Evolutionary conservation across 23 red algal species (phyloP).

Genomic region (Pyropia haitanensis): DNA sequence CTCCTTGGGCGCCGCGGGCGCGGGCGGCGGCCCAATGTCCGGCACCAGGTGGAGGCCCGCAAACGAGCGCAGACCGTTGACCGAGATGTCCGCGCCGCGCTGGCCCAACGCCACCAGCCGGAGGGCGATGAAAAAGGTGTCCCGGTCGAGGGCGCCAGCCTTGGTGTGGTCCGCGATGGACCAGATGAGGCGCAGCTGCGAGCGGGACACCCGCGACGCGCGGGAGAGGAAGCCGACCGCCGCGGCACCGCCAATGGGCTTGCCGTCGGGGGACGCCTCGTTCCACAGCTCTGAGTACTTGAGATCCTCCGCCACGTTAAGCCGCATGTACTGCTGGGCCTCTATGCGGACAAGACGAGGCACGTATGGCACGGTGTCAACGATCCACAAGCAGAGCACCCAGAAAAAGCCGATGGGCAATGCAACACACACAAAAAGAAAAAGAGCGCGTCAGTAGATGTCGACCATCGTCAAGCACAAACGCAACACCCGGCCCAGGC

Average conservation of each 20-base stretch:
- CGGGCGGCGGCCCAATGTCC: conserved; percentile 34
- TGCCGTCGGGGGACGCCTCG: conserved; percentile 38
- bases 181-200: conserved; percentile 78
- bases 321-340: conserved; percentile 41
- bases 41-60: conserved; percentile 82
- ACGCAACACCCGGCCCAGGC: no score
- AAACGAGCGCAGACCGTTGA: conserved; percentile 80
- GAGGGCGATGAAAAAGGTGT: conserved; percentile 90
- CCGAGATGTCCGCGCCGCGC: conserved; percentile 73
- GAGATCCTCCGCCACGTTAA: conserved; percentile 56
- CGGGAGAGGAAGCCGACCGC: conserved; percentile 59
- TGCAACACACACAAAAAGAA: no score
- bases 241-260: conserved; percentile 27
- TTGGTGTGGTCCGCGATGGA: conserved; percentile 68
- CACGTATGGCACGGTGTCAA: not conserved
- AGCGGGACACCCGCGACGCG: conserved; percentile 47
- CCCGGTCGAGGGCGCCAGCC: conserved; percentile 50
- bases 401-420: not conserved
- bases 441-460: no score
- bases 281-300: conserved; percentile 55
- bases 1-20: conserved; percentile 1
- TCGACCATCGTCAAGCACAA: no score
- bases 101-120: conserved; percentile 87
- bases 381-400: not conserved
- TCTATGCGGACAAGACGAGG: not conserved